Conservation (phyloP, 805 yeast species). For the Nakazawaea populi region DNA sequence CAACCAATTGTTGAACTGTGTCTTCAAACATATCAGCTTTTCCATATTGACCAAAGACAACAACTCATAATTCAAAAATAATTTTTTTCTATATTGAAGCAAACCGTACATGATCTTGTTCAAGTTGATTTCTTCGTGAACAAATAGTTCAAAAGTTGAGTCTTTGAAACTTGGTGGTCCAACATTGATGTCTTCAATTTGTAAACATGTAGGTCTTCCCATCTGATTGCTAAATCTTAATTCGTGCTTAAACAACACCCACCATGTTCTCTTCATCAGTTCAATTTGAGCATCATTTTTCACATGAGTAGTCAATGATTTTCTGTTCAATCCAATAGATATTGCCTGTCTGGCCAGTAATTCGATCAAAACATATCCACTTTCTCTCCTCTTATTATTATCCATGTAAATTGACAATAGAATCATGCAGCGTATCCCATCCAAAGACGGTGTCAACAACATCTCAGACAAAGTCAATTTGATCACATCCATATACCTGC, state of each 20-base stretch:
- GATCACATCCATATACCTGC: conserved; percentile 13
- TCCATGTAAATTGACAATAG: conserved; percentile 17
- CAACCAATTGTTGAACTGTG: conserved; percentile 5
- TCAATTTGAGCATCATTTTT: conserved; percentile 1
- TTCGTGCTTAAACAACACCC: conserved; percentile 9
- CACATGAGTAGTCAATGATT: conserved; percentile 3
- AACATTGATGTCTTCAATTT: conserved; percentile 9
- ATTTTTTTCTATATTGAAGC: conserved; percentile 9
- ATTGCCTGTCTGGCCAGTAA: conserved; percentile 16
- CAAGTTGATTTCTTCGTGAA: conserved; percentile 7
- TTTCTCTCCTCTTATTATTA: conserved; percentile 14
- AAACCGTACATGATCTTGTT: conserved; percentile 7
- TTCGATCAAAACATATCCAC: conserved; percentile 16
- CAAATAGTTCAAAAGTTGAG: not conserved
- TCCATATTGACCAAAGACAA: conserved; percentile 8
- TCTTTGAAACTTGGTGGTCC: conserved; percentile 4
- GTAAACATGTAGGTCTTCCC: conserved; percentile 11
- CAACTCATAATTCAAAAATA: conserved; percentile 7
- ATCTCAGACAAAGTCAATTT: conserved; percentile 16
- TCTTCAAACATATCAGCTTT: conserved; percentile 8
- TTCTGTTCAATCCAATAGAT: conserved; percentile 14
- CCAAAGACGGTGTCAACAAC: conserved; percentile 16
- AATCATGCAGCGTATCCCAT: conserved; percentile 17
- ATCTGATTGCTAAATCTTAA: conserved; percentile 8
- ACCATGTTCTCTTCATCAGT: conserved; percentile 8